These are phyloP conservation scores for Tremella yokohamensis DNA, from an alignment of 768 basidiomycete genomes.

Conservation along the genomic window DNA sequence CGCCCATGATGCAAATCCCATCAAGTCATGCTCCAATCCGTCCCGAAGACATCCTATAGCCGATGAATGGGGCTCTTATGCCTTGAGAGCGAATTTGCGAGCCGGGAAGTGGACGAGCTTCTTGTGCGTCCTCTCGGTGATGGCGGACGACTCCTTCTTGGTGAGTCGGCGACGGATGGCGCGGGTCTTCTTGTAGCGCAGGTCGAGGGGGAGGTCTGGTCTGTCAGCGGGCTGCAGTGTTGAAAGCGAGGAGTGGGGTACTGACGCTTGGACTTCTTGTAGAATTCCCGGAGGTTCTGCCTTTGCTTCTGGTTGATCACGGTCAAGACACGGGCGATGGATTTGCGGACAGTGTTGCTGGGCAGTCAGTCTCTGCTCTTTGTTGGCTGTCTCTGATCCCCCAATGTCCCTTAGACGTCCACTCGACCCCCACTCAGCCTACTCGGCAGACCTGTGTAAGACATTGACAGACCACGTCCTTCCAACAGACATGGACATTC, in stretches of 20 bases:
- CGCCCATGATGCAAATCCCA: too few species aligned
- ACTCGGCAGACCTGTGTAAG: too few species aligned
- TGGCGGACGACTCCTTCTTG: conserved; percentile 77
- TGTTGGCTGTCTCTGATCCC: too few species aligned
- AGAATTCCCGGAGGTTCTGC: conserved; percentile 93
- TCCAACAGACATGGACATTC: too few species aligned
- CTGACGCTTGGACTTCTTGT: conserved; percentile 72
- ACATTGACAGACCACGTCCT: too few species aligned
- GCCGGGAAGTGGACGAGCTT: conserved; percentile 89
- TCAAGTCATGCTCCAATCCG: too few species aligned
- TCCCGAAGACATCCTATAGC: too few species aligned
- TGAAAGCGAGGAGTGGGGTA: conserved; percentile 3
- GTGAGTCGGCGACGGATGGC: conserved; percentile 95
- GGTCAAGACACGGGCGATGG: conserved; percentile 94
- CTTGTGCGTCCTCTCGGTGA: conserved; percentile 91
- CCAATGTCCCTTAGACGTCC: not conserved
- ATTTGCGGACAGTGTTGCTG: conserved; percentile 94
- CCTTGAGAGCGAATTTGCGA: conserved; percentile 55
- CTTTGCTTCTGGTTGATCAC: conserved; percentile 98
- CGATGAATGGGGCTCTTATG: too few species aligned
- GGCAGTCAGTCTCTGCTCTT: conserved; percentile 24
- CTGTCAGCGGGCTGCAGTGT: not conserved
- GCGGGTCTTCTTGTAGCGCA: conserved; percentile 95
- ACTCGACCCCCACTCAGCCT: not conserved
- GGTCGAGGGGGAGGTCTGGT: conserved; percentile 81